Base-by-base conservation (phyloP, 208 protist genomes). In the Tetramitus jugosus region DNA sequence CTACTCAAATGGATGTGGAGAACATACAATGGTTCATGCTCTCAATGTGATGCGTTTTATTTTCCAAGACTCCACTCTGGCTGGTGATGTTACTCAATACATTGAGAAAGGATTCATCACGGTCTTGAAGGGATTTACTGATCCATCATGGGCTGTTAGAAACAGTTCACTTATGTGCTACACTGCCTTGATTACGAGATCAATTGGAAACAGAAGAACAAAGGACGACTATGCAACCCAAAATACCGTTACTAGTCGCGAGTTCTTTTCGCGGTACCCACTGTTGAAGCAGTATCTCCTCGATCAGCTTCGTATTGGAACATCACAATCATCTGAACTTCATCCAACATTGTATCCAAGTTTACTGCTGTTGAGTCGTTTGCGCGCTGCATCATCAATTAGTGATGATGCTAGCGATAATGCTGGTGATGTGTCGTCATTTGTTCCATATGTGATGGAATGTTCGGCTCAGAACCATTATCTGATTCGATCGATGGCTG, bases 31-130 rank as follows among this genome's bases (percentile, higher is more conserved):
- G 64, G 91, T 90, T 4, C 94, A 95, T 76, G 90, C 89, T 20
- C 79, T 95, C 20, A 94, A 95, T 81, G 91, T 95, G 37, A 77
- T 95, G 56, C 93, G 93, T 82, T 94, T 93, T 81, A 84, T 95
- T 43, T 93, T 94, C 80, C 91, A 94, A 69, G 88, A 94, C 78
- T 92, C 88, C 61, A 45, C 82, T 14, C 87, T 94, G 65, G 31
- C 60, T 31, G 4, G 13, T 3, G 37, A 42, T 29, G 31, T 82
- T 40, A 14, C 20, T 39, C 53, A 53, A 52, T 82, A 68, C n/a
- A 82, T 87, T 1, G 87, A 89, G 23, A 85, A 90, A 37, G 89
- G 88, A 45, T 92, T 94, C 84, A 88, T 84, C 53, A 79, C 89
- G n/a, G 84, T 89, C 13, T 88, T 89, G 6, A 79, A 82, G 17